Conservation (phyloP, 1,284 basidiomycete species). For the Trametes sp. region DNA sequence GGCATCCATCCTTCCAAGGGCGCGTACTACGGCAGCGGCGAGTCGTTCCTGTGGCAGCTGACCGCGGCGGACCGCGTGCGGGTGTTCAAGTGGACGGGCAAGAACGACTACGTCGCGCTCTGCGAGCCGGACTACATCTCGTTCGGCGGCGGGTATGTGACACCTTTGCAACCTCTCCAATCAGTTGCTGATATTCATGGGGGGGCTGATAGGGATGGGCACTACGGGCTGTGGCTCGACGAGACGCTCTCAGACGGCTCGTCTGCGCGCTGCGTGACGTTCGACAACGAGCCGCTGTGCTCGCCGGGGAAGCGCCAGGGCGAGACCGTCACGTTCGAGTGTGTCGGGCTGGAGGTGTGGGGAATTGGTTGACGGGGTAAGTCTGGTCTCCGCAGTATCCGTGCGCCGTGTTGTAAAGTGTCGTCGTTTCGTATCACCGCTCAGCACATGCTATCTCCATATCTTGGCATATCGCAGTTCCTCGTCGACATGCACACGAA, state of each 20-base stretch:
- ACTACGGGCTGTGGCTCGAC: constrained; percentile 92
- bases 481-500: not conserved
- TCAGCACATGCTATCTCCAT: not conserved
- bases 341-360: constrained; percentile 90
- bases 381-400: not conserved
- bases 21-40: constrained; percentile 86
- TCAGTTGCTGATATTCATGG: not conserved
- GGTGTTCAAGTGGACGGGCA: constrained; percentile 88
- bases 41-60: constrained; percentile 86
- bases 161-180: not conserved
- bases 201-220: constrained; percentile 72
- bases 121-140: constrained; percentile 84
- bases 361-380: constrained; percentile 53
- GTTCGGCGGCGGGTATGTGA: constrained; percentile 87
- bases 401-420: not conserved
- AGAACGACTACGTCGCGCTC: constrained; percentile 90
- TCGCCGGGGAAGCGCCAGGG: constrained; percentile 53
- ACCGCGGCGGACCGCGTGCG: constrained; percentile 53
- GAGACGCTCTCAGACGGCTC: constrained; percentile 84
- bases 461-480: not conserved
- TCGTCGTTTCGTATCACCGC: not conserved
- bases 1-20: constrained; percentile 65
- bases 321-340: constrained; percentile 74
- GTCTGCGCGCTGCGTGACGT: constrained; percentile 86
- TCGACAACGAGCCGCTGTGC: constrained; percentile 88